Evolutionary conservation across 257 asterid genomes (phyloP), one percentile per base, ranked within the genome.

Genomic region (Solanum pennellii): DNA sequence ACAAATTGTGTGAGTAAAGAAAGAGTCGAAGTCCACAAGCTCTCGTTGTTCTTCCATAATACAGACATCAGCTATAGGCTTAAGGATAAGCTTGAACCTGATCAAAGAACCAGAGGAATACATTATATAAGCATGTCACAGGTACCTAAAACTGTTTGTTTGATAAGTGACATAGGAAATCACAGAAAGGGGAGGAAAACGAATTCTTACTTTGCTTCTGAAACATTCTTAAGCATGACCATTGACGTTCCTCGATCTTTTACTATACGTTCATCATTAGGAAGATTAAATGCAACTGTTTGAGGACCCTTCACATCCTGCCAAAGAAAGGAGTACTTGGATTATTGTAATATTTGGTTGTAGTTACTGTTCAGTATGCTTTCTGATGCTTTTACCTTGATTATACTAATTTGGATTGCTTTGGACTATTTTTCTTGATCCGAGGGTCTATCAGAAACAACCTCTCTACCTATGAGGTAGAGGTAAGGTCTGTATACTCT

Each of bases 241-340:
- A 97, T 94, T 62, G 99, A 94, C 56, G 98, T 92, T 89, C 99
- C 99, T 92, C 96, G 91, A 86, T 94, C 98, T n/a, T 94, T 95
- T 60, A 95, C 99, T 65, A 97, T 95, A 16, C 95, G 93, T 82
- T 97, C 99, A 87, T 97, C 99, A 84, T 97, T 97, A 74, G 99
- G 99, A 89, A 97, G 99, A 90, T 97, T 97, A 93, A 94, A 97
- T 45, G 99, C 99, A 85, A 93, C 98, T 88, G 99, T 95, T 90
- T 97, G 99, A 87, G 99, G 99, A 85, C 99, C 99, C 91, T 95
- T 94, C 83, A 97, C 98, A 47, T 97, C 99, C 99, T 95, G 94
- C 72, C 89, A 92, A 56, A 72, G 49, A 86, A 86, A 27, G n/a
- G 87, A 85, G 71, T 62, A 62, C 31, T 62, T 62, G 15, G 71